Percentiles rank a stretch among this genome's conserved stretches.
Evolutionary conservation across 495 filamentous ascomycete genomes (phyloP).

Genomic region (Aspergillus kassunensis): DNA sequence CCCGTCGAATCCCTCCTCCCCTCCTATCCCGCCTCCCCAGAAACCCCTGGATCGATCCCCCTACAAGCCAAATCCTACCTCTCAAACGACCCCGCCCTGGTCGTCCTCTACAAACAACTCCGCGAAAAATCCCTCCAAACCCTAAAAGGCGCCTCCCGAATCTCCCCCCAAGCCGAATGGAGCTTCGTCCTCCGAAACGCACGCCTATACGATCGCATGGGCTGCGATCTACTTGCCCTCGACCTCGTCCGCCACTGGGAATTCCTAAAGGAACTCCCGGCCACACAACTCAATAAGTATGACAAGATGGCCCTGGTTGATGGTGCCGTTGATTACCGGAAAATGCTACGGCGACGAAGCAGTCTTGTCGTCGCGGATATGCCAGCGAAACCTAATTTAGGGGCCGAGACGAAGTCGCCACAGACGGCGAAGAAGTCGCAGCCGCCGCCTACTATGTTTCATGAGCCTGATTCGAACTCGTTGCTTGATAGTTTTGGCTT

Average conservation of each 20-base stretch:
- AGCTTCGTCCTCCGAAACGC: conserved; percentile 87
- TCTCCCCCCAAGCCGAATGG: conserved; percentile 80
- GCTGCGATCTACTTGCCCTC: conserved; percentile 87
- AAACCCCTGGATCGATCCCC: conserved; percentile 39
- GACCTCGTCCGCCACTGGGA: conserved; percentile 83
- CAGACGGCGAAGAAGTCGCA: conserved; percentile 50
- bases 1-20: conserved; percentile 68
- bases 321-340: conserved; percentile 56
- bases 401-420: conserved; percentile 15
- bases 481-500: conserved; percentile 79
- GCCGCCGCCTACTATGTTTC: conserved; percentile 73
- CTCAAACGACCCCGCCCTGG: conserved; percentile 82
- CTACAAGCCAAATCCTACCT: conserved; percentile 74
- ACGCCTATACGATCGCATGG: conserved; percentile 88
- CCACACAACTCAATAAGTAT: conserved; percentile 22
- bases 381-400: conserved; percentile 35
- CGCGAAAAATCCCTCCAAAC: conserved; percentile 83
- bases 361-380: conserved; percentile 80
- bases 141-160: conserved; percentile 74
- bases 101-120: conserved; percentile 83
- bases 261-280: conserved; percentile 55
- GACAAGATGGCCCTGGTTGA: conserved; percentile 29
- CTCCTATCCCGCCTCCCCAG: conserved; percentile 43
- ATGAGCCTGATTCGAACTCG: conserved; percentile 85
- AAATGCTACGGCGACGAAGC: conserved; percentile 65